phyloP scores from a whole-genome alignment of 2,329 filamentous ascomycete species.

The Talaromyces rugulosus region DNA sequence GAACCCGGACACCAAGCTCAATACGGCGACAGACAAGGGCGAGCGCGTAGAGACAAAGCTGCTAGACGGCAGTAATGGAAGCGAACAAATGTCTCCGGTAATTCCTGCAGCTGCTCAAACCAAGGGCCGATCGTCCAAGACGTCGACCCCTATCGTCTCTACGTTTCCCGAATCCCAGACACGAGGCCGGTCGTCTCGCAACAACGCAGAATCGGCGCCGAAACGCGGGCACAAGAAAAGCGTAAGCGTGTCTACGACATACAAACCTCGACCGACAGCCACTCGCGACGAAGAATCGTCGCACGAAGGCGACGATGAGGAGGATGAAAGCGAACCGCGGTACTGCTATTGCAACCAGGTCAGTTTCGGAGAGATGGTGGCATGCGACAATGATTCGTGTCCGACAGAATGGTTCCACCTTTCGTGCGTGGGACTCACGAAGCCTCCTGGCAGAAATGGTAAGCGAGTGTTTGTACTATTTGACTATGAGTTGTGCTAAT shows the following conservation, averaged over 20 bases:
- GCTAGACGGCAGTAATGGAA: conserved; percentile 30
- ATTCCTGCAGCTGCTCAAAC: conserved; percentile 6
- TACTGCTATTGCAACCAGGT: conserved; percentile 79
- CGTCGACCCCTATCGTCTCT: conserved; percentile 35
- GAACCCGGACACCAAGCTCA: conserved; percentile 15
- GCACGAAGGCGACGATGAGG: conserved; percentile 55
- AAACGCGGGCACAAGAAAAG: conserved; percentile 36
- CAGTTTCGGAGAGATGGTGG: conserved; percentile 81
- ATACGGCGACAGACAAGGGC: conserved; percentile 30
- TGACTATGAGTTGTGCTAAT: not conserved
- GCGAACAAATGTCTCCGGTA: conserved; percentile 22
- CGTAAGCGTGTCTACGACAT: conserved; percentile 19
- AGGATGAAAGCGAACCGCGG: conserved; percentile 65
- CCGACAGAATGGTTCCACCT: conserved; percentile 79
- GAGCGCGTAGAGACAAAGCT: conserved; percentile 27
- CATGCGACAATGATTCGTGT: conserved; percentile 70
- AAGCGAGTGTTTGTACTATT: conserved; percentile 34
- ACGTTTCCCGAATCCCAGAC: conserved; percentile 31
- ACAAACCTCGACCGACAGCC: conserved; percentile 22
- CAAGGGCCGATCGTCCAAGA: conserved; percentile 39
- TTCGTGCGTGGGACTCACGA: conserved; percentile 73
- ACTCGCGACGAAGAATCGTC: conserved; percentile 40
- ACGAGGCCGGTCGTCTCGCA: conserved; percentile 32
- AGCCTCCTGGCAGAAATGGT: conserved; percentile 73
- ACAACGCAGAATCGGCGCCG: conserved; percentile 25